Base-by-base conservation (phyloP, 805 yeast genomes). In the Jamesozyma hellenica region DNA sequence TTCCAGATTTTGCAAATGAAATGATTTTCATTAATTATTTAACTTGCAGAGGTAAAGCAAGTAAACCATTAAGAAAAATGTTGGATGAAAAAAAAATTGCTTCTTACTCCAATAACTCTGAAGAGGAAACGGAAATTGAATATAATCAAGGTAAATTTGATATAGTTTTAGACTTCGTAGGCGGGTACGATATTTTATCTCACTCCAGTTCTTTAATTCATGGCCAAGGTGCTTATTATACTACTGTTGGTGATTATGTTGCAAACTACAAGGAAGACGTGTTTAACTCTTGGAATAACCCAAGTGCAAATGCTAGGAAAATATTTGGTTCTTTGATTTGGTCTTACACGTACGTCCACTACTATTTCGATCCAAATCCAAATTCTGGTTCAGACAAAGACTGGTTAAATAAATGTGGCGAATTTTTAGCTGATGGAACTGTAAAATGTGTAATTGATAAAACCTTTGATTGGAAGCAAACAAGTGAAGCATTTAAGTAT, bases 161-260 rank as follows among this genome's bases (percentile, higher is more conserved):
- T 52, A 52, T 72, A 4, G 73, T 83, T 14, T 52, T 81, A 10
- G 95, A 86, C 60, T 71, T 79, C 45, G 71, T 76, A 36, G 92
- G 95, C 30, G 82, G 82, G 33, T 66, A 67, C 34, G 75, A 73
- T 27, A 67, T 81, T 8, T 55, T 77, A 23, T 45, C 61, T 4
- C 63, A 71, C 28, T 64, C 74, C 21, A 50, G 58, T 10, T 49
- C 64, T 29, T 65, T 68, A 26, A 60, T 82, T 40, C 70, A 63
- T 28, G 59, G 65, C 32, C 73, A 75, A 4, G 74, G 78, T 16
- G 61, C 67, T 29, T 82, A 72, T 50, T 60, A 73, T 7, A 72
- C 83, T 4, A 68, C 80, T 23, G 75, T 70, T 10, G 95, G 94
- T n/a, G 87, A 81, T 47, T 53, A 58, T 29, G 68, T 68, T 39